Conservation (phyloP, 2,329 filamentous ascomycete species). For the Celoporthe dispersa region DNA sequence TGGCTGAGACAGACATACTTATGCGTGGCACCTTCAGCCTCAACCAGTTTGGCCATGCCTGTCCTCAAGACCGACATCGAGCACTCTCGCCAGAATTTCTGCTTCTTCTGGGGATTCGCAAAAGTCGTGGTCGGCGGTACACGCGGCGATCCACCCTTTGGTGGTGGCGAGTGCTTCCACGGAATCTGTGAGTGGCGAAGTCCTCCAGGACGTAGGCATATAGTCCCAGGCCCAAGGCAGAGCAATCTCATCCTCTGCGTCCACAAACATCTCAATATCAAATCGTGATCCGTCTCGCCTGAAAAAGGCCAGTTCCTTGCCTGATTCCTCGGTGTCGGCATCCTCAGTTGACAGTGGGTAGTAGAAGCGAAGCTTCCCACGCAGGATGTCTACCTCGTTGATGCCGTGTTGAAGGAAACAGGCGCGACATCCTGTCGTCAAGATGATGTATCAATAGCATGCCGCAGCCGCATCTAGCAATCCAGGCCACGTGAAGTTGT, state of each 20-base stretch:
- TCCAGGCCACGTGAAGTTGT: neutral
- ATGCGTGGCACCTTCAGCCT: neutral
- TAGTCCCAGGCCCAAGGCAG: neutral
- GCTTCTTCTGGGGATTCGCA: neutral
- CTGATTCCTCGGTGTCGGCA: neutral
- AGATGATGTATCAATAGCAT: slow-evolving; percentile 1
- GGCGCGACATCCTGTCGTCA: neutral
- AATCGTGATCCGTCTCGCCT: neutral
- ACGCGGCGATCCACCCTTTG: neutral
- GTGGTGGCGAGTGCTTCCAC: neutral
- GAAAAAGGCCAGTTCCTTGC: slow-evolving; percentile 1
- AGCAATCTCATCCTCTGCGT: neutral
- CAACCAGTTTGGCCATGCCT: neutral
- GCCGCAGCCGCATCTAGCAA: neutral
- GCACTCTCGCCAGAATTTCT: neutral
- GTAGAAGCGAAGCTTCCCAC: neutral
- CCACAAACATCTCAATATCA: slow-evolving; percentile 2
- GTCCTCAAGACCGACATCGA: neutral
- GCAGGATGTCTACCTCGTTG: neutral
- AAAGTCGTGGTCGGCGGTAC: neutral
- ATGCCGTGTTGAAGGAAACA: slow-evolving; percentile 4
- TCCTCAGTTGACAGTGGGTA: neutral
- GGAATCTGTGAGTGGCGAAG: neutral
- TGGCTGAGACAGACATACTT: slow-evolving; percentile 14
- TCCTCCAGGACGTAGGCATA: neutral